A percentile compares a stretch with the other conserved stretches of the same genome.
phyloP scores from a whole-genome alignment of 352 stramenopile genomes.

The Peronospora belbahrii region DNA sequence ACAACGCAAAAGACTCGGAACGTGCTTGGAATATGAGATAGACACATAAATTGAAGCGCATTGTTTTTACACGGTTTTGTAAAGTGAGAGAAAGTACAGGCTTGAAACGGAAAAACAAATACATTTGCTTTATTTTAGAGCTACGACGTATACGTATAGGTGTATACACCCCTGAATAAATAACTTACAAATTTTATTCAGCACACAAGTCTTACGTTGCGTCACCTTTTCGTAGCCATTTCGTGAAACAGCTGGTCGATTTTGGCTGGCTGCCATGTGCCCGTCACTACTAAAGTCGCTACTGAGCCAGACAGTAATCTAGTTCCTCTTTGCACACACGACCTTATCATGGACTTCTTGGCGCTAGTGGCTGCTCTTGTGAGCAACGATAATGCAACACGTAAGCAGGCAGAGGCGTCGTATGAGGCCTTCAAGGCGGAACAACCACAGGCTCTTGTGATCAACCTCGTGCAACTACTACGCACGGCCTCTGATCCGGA shows the following conservation, averaged over 20 bases:
- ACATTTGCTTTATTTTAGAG: too few species aligned
- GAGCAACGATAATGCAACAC: slow-evolving; percentile 63
- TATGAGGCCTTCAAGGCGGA: slow-evolving; percentile 66
- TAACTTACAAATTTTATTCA: too few species aligned
- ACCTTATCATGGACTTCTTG: slow-evolving; percentile 54
- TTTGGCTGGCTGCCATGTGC: background rate
- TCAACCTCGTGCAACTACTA: slow-evolving; percentile 59
- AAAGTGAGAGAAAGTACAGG: too few species aligned
- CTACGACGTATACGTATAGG: background rate
- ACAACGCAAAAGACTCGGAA: too few species aligned
- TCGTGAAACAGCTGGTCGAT: slow-evolving; percentile 22
- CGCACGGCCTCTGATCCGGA: slow-evolving; percentile 46
- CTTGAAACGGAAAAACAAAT: too few species aligned
- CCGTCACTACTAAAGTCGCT: slow-evolving; percentile 22
- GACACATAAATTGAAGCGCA: too few species aligned
- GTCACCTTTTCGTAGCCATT: slow-evolving; percentile 19
- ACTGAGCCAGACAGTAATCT: background rate
- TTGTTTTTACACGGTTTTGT: too few species aligned
- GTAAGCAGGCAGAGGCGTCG: slow-evolving; percentile 66
- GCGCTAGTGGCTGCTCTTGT: slow-evolving; percentile 67
- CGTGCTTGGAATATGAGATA: too few species aligned
- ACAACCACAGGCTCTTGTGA: slow-evolving; percentile 55
- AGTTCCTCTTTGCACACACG: background rate
- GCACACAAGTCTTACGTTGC: background rate
- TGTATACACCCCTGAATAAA: too few species aligned